These are phyloP conservation scores for Leucosporidium creatinivorum DNA, from an alignment of 768 basidiomycete species.

Conservation along the genomic window DNA sequence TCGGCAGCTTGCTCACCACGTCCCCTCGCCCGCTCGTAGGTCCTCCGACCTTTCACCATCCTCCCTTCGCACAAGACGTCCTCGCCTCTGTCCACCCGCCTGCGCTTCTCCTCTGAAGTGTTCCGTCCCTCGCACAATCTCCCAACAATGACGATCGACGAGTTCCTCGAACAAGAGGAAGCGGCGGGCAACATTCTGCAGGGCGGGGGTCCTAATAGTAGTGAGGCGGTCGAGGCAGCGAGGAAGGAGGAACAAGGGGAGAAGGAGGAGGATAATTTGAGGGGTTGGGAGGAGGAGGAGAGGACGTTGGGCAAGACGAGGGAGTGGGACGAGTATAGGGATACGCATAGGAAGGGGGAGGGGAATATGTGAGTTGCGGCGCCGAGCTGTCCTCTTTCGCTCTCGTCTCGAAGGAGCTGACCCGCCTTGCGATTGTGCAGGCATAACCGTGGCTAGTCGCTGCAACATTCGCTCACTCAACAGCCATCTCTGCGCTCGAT, in stretches of 20 bases:
- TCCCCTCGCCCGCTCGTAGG: slow-evolving; percentile 62
- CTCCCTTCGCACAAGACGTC: slow-evolving; percentile 55
- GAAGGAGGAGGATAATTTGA: slow-evolving; percentile 55
- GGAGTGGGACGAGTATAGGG: slow-evolving; percentile 82
- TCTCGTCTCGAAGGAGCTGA: too few species aligned
- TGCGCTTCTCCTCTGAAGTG: slow-evolving; percentile 66
- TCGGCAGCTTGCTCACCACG: slow-evolving; percentile 44
- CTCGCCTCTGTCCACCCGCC: slow-evolving; percentile 52
- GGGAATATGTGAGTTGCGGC: slow-evolving; percentile 57
- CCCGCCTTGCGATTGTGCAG: too few species aligned
- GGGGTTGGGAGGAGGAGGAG: slow-evolving; percentile 65
- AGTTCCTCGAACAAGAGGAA: slow-evolving; percentile 80
- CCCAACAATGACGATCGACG: slow-evolving; percentile 92
- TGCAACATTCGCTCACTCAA: too few species aligned
- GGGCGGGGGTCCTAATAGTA: slow-evolving; percentile 66
- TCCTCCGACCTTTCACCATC: slow-evolving; percentile 85
- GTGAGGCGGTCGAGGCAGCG: slow-evolving; percentile 26
- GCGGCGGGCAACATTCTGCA: slow-evolving; percentile 77
- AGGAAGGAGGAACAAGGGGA: slow-evolving; percentile 48
- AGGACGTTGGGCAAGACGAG: slow-evolving; percentile 60
- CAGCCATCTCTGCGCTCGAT: too few species aligned
- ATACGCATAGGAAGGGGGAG: slow-evolving; percentile 76
- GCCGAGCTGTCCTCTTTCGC: neutral
- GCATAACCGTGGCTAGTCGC: neutral
- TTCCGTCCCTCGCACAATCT: slow-evolving; percentile 75